Evolutionary conservation across 768 basidiomycete genomes (phyloP).

Genomic region (Naganishia onofrii): DNA sequence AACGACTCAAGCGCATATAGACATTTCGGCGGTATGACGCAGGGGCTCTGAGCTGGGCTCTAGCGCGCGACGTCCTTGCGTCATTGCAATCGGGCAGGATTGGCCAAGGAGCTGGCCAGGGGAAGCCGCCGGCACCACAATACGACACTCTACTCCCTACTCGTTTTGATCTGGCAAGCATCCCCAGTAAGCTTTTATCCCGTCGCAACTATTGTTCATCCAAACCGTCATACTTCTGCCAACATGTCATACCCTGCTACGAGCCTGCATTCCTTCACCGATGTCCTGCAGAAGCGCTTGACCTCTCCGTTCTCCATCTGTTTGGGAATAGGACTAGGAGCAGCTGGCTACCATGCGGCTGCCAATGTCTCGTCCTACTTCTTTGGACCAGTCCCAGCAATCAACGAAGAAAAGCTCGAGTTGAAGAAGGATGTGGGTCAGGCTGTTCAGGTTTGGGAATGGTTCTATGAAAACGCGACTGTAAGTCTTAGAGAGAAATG

Average conservation of each 20-base stretch:
- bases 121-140: too few relatives aligned
- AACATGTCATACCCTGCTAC: constrained; percentile 29
- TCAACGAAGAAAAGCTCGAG: constrained; percentile 10
- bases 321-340: constrained; percentile 28
- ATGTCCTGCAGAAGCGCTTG: constrained; percentile 24
- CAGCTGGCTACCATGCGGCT: constrained; percentile 20
- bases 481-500: constrained; percentile 20
- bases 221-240: neutral
- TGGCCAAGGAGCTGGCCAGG: too few relatives aligned
- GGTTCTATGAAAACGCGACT: constrained; percentile 26
- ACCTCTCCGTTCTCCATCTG: constrained; percentile 30
- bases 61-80: too few relatives aligned
- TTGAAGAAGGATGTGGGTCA: constrained; percentile 28
- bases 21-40: too few relatives aligned
- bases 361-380: constrained; percentile 22
- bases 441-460: constrained; percentile 32
- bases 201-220: neutral
- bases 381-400: constrained; percentile 9
- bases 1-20: too few relatives aligned
- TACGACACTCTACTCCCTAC: too few relatives aligned
- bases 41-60: too few relatives aligned
- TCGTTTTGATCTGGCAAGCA: too few relatives aligned
- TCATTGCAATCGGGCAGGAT: too few relatives aligned
- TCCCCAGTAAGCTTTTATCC: too few relatives aligned
- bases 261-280: constrained; percentile 12